Base-by-base conservation (phyloP, 805 yeast species). In the Candida coleopterorum region DNA sequence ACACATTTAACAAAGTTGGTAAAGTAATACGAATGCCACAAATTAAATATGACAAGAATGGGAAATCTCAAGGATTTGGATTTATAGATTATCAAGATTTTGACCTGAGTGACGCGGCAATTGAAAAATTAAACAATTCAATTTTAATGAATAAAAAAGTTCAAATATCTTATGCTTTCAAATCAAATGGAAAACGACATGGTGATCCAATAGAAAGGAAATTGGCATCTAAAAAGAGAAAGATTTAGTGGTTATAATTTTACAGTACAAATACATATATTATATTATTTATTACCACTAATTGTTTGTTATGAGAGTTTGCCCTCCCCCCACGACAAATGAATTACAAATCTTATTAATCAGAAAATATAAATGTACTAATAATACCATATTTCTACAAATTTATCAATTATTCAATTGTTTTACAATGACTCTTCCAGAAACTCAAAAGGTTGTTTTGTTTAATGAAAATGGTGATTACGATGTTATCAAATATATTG, bases 191-290 rank as follows among this genome's bases (percentile, higher is more conserved):
- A 14, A 34, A 43, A 8, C 69, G 73, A 32, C 94, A 85, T 48
- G 96, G 96, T n/a, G 89, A 82, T 47, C 72, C 70, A 25, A 76
- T 78, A 0, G 96, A 89, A 53, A 68, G 96, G 47, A 44, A 72
- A 36, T 66, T 88, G 37, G 89, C 90, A 9, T 66, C 63, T 25
- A 78, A 74, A 47, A 88, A 87, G 2, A 25, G 21, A 18, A 29
- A 29, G 22, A 20, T 6, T 20, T 20, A 20, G 9, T 20, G 22
- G 11, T 24, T 10, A 12, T 24, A 24, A 7, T 24, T 7, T 24
- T 12, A 24, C n/a, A 24, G 7, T 10, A 10, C 11, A n/a, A n/a
- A n/a, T n/a, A n/a, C n/a, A n/a, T n/a, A n/a, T n/a, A n/a, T n/a
- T n/a, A n/a, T n/a, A n/a, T n/a, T n/a, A n/a, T n/a, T n/a, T n/a